Evolutionary conservation across 1,139 yeast genomes (phyloP), one percentile per base, ranked within the genome.

Genomic region (Blastobotrys serpentis): DNA sequence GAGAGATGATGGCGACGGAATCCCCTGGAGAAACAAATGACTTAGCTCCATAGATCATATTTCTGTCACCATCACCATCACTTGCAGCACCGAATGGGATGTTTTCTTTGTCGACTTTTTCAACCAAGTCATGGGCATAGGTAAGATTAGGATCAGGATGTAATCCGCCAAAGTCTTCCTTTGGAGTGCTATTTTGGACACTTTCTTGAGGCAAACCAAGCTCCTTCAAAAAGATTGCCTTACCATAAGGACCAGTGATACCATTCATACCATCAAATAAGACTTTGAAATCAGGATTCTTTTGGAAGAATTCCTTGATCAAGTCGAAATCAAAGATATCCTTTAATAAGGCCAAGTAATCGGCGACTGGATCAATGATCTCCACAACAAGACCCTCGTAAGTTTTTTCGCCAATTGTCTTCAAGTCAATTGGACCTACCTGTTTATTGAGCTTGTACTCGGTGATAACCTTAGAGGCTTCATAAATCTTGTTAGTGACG

Each of bases 141-240:
- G 98, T 90, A 68, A 92, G 78, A 70, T 92, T 92, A 56, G 98
- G 98, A 70, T 92, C 98, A 14, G 98, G 98, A 68, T 92, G 98
- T 60, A 90, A 76, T 1, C 98, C 98, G 53, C 98, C 98, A 63
- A 92, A 92, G 69, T 92, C 98, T 10, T 90, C 87, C 63, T 76
- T 69, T 34, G 98, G 96, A 33, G 62, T 69, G 62, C 72, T 83
- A 70, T 92, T 88, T 70, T 92, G 98, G 52, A 92, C 76, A 2
- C 86, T 77, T 3, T 77, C 68, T 49, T 70, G 73, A 1, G 90
- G 81, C 56, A 94, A 73, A 0, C 95, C 96, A 56, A 92, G 78
- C 69, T 88, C 95, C 42, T 88, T 83, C 37, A 88, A 74, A 61
- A 92, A 92, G 47, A 92, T 81, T 47, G 86, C 84, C 62, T 78